phyloP scores from a whole-genome alignment of 805 yeast genomes.

The Saccharomycopsis javanensis region DNA sequence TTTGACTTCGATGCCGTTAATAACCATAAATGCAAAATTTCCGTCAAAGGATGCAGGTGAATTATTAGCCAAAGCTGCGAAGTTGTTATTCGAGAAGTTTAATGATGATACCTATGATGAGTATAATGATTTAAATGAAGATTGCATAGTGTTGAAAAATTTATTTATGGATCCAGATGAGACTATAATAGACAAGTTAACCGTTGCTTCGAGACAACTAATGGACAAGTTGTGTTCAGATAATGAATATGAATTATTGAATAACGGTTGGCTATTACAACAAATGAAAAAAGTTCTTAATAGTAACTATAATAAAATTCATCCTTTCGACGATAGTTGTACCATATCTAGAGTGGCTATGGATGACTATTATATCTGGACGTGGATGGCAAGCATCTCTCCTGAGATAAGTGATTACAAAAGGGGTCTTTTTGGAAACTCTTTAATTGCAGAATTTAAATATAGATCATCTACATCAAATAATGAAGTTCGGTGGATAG shows the following conservation, averaged over 20 bases:
- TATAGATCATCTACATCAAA: conserved; percentile 37
- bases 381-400: conserved; percentile 75
- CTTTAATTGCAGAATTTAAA: conserved; percentile 73
- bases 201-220: conserved; percentile 63
- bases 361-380: conserved; percentile 86
- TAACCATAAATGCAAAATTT: conserved; percentile 35
- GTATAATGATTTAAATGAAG: conserved; percentile 64
- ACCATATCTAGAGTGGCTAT: conserved; percentile 55
- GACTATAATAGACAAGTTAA: conserved; percentile 52
- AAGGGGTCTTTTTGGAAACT: conserved; percentile 68
- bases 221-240: conserved; percentile 30
- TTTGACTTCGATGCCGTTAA: conserved; percentile 37
- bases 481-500: conserved; percentile 67
- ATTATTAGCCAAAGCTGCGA: conserved; percentile 46
- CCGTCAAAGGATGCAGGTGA: conserved; percentile 45
- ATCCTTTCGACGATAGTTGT: conserved; percentile 24
- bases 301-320: conserved; percentile 27
- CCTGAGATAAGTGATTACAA: conserved; percentile 59
- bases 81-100: conserved; percentile 34
- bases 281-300: conserved; percentile 23
- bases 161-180: conserved; percentile 48
- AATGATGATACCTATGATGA: conserved; percentile 40
- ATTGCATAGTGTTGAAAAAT: conserved; percentile 63
- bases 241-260: conserved; percentile 11
- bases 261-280: conserved; percentile 27